These are phyloP conservation scores for Rasamsonia emersonii DNA, from an alignment of 2,329 filamentous ascomycete genomes.

Conservation along the genomic window DNA sequence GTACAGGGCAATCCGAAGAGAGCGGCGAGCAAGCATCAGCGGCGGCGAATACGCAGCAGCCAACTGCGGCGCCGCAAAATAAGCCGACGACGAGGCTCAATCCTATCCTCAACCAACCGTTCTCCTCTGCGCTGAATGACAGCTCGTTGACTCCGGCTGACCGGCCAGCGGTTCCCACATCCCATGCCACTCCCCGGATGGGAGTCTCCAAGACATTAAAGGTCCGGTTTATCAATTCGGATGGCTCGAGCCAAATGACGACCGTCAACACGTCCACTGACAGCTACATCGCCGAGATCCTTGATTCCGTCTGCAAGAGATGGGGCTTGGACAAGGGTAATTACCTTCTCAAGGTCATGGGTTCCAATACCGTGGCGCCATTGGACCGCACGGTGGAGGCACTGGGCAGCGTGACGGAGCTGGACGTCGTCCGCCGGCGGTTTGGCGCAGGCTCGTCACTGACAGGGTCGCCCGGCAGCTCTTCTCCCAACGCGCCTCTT, in stretches of 20 bases:
- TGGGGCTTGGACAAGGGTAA: constrained; percentile 57
- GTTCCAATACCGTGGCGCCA: constrained; percentile 55
- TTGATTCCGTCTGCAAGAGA: constrained; percentile 54
- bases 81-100: constrained; percentile 22
- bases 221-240: constrained; percentile 53
- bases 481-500: constrained; percentile 56
- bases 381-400: constrained; percentile 58
- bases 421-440: constrained; percentile 54
- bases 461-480: constrained; percentile 52
- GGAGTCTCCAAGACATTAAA: constrained; percentile 51
- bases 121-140: constrained; percentile 38
- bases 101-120: constrained; percentile 38
- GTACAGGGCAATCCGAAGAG: constrained; percentile 23
- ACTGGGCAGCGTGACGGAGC: constrained; percentile 49
- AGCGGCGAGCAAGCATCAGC: constrained; percentile 16
- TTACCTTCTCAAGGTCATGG: constrained; percentile 54
- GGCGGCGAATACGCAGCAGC: constrained; percentile 12
- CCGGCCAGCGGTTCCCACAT: constrained; percentile 34
- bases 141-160: constrained; percentile 38
- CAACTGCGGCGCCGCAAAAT: constrained; percentile 15
- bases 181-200: constrained; percentile 45
- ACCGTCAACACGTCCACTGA: constrained; percentile 53
- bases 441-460: constrained; percentile 52
- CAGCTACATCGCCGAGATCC: constrained; percentile 59
- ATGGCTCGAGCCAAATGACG: constrained; percentile 46